Conservation (phyloP, 306 rosid genomes). For the Casuarina cunninghamiana region DNA sequence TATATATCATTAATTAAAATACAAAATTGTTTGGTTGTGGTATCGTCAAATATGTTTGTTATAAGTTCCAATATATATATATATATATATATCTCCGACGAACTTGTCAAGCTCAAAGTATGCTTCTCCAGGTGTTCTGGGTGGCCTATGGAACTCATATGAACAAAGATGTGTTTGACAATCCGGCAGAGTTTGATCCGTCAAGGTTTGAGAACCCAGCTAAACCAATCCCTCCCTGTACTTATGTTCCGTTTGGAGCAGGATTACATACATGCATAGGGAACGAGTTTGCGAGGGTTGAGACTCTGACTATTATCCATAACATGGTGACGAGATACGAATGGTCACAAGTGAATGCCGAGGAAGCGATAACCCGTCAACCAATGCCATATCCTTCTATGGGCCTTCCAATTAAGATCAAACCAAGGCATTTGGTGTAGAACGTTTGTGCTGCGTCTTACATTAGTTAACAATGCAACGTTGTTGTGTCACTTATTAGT, state of each 20-base stretch:
- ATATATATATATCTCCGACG: too few species aligned
- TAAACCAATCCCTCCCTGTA: slow-evolving; percentile 48
- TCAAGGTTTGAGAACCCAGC: slow-evolving; percentile 44
- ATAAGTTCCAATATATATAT: too few species aligned
- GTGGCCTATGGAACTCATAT: slow-evolving; percentile 44
- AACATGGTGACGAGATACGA: slow-evolving; percentile 45
- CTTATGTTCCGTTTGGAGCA: slow-evolving; percentile 53
- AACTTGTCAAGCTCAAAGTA: neutral
- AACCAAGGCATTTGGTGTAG: slow-evolving; percentile 13
- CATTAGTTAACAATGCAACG: neutral
- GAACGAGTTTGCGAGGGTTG: slow-evolving; percentile 54
- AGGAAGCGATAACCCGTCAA: slow-evolving; percentile 45
- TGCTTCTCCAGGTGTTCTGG: slow-evolving; percentile 40
- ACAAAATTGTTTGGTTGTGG: too few species aligned
- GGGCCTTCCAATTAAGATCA: slow-evolving; percentile 55
- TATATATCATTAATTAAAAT: too few species aligned
- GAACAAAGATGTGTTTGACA: slow-evolving; percentile 40
- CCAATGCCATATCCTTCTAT: slow-evolving; percentile 52
- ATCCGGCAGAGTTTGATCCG: slow-evolving; percentile 45
- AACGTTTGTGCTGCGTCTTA: neutral
- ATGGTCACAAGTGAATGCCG: slow-evolving; percentile 43
- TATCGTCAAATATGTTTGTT: too few species aligned
- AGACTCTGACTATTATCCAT: slow-evolving; percentile 45
- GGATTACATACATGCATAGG: slow-evolving; percentile 50
- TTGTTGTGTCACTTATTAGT: neutral